Evolutionary conservation across 441 rosid species (phyloP).

Genomic region (Erysimum cheiri): DNA sequence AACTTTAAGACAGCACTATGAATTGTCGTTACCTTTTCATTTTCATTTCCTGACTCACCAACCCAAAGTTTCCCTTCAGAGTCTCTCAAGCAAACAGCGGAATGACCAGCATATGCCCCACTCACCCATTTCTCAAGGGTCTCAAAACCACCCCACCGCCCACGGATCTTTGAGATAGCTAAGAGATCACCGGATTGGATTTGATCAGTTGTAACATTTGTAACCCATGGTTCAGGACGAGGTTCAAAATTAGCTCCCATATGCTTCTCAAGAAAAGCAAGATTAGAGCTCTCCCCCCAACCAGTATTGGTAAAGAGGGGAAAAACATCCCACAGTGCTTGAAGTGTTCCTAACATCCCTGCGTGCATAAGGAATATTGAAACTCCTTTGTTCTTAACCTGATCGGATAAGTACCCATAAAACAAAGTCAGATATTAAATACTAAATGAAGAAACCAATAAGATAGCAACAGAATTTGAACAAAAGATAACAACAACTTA

Average conservation of each 20-base stretch:
- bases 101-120: slow-evolving; percentile 96
- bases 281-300: slow-evolving; percentile 91
- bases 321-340: slow-evolving; percentile 94
- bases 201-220: slow-evolving; percentile 71
- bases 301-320: slow-evolving; percentile 92
- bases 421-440: background rate
- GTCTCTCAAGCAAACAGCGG: slow-evolving; percentile 86
- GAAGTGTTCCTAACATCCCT: slow-evolving; percentile 93
- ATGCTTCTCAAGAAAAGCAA: slow-evolving; percentile 83
- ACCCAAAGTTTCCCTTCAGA: slow-evolving; percentile 94
- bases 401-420: slow-evolving; percentile 28
- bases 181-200: slow-evolving; percentile 91
- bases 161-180: slow-evolving; percentile 92
- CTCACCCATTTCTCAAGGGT: slow-evolving; percentile 98
- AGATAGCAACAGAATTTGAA: background rate
- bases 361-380: slow-evolving; percentile 98
- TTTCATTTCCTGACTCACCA: slow-evolving; percentile 94
- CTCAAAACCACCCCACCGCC: slow-evolving; percentile 99
- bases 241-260: slow-evolving; percentile 81
- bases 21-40: slow-evolving; percentile 65
- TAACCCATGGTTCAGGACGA: slow-evolving; percentile 91
- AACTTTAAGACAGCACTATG: background rate
- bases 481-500: slow-evolving; percentile 48
- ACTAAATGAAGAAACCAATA: background rate
- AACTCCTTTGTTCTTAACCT: slow-evolving; percentile 89